Conservation (phyloP, 2,329 filamentous ascomycete species). For the Fusarium transvaalense region DNA sequence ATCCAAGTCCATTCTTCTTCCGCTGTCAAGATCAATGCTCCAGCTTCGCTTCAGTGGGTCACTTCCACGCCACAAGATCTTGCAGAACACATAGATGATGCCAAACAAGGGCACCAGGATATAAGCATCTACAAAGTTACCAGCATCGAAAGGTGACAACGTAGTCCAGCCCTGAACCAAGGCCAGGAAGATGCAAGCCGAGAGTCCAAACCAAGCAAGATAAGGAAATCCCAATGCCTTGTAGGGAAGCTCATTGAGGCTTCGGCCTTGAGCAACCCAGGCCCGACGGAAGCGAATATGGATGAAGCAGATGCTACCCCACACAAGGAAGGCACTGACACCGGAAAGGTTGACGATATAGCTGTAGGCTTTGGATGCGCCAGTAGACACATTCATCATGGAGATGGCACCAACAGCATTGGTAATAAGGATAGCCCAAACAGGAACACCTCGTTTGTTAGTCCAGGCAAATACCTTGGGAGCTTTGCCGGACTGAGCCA, state of each 20-base stretch:
- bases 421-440: slow-evolving; percentile 73
- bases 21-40: slow-evolving; percentile 69
- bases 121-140: slow-evolving; percentile 73
- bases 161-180: slow-evolving; percentile 73
- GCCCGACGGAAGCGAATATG: slow-evolving; percentile 79
- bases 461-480: slow-evolving; percentile 77
- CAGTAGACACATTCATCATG: slow-evolving; percentile 80
- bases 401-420: slow-evolving; percentile 78
- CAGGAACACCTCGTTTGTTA: slow-evolving; percentile 71
- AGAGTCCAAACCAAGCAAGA: slow-evolving; percentile 70
- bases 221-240: slow-evolving; percentile 67
- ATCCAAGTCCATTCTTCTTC: slow-evolving; percentile 67
- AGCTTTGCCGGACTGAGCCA: slow-evolving; percentile 80
- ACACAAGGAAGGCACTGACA: slow-evolving; percentile 78
- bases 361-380: slow-evolving; percentile 72
- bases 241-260: slow-evolving; percentile 67
- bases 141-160: slow-evolving; percentile 68
- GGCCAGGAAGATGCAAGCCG: slow-evolving; percentile 69
- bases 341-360: slow-evolving; percentile 79
- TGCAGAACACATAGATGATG: slow-evolving; percentile 68
- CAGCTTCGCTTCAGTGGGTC: slow-evolving; percentile 63
- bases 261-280: slow-evolving; percentile 70
- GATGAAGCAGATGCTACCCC: slow-evolving; percentile 76
- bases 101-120: slow-evolving; percentile 71
- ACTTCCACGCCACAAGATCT: slow-evolving; percentile 62